Evolutionary conservation across 208 protist genomes (phyloP).

Genomic region (Trypanosoma platydactyli): DNA sequence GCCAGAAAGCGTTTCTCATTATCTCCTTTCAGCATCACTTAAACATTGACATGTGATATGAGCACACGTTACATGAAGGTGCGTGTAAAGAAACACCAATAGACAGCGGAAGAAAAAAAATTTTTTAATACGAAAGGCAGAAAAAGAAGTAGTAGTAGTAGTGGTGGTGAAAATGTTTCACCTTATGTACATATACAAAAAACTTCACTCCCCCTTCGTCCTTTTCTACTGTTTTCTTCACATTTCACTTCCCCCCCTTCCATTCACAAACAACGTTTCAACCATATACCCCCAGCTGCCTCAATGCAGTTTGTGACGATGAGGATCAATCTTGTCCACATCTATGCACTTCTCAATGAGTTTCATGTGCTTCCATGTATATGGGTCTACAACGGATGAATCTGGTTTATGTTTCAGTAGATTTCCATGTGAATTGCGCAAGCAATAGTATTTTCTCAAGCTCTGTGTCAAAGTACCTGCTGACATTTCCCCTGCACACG

Average conservation of each 20-base stretch:
- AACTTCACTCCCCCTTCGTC: neutral
- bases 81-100: neutral
- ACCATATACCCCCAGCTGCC: neutral
- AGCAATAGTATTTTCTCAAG: slow-evolving; percentile 24
- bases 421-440: slow-evolving; percentile 78
- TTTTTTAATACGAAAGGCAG: neutral
- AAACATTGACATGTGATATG: neutral
- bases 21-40: neutral
- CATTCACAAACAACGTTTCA: neutral
- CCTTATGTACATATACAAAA: neutral
- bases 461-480: slow-evolving; percentile 50
- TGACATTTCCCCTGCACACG: slow-evolving; percentile 53
- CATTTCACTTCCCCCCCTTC: neutral
- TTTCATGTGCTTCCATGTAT: slow-evolving; percentile 42
- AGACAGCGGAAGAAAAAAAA: slow-evolving; percentile 14
- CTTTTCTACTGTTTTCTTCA: neutral
- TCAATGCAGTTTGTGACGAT: slow-evolving; percentile 65
- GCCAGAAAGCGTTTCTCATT: no score
- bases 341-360: slow-evolving; percentile 42
- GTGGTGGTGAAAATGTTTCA: no score
- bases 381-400: slow-evolving; percentile 13
- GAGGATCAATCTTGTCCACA: slow-evolving; percentile 76
- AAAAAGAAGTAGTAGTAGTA: neutral
- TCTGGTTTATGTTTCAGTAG: slow-evolving; percentile 35
- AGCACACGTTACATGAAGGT: neutral